Base-by-base conservation (phyloP, 2,329 filamentous ascomycete species). In the Pochonia chlamydosporia region DNA sequence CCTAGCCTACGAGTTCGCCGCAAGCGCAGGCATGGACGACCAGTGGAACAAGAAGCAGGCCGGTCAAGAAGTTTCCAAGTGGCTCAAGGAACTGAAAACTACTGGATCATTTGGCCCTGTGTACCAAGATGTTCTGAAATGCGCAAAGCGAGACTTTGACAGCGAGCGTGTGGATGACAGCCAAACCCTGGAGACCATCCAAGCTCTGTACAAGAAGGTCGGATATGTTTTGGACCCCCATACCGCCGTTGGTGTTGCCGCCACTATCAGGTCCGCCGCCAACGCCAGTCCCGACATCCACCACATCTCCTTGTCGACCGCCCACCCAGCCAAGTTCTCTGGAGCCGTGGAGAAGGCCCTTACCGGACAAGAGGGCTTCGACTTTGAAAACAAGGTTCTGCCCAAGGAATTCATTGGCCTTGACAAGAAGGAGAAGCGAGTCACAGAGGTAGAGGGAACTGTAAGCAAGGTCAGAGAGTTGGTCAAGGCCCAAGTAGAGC, bases 301-400 rank as follows among this genome's bases (percentile, higher is more conserved):
- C n/a, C 87, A 95, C 64, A 86, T 99, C 59, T 84, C 89, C 1
- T 80, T 99, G 3, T 88, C 91, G 2, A 99, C 93, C 2, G 93
- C 93, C 3, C 93, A 99, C 67, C 92, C 93, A 0, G 93, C 92
- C 52, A 99, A 99, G 68, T 99, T 99, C 61, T 83, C 86, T 0
- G 81, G 81, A 26, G 91, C 91, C 0, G 92, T 99, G 2, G 85
- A 91, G 56, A 58, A 86, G 41, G 90, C 92, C 0, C 73, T 97
- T 50, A 78, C 82, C 53, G 78, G 78, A 8, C 76, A 87, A 61
- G 65, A 76, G n/a, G 82, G 77, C 1, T 96, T 95, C 58, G 76
- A 81, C 56, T 96, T 96, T 62, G 74, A 80, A 35, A 66, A 76
- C 52, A 79, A 85, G 52, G 86, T 97, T 1, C 74, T 95, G 46